A percentile compares a stretch with the other conserved stretches of the same genome.
Evolutionary conservation across 345 rosid genomes (phyloP).

Genomic region (Aurinia saxatilis): DNA sequence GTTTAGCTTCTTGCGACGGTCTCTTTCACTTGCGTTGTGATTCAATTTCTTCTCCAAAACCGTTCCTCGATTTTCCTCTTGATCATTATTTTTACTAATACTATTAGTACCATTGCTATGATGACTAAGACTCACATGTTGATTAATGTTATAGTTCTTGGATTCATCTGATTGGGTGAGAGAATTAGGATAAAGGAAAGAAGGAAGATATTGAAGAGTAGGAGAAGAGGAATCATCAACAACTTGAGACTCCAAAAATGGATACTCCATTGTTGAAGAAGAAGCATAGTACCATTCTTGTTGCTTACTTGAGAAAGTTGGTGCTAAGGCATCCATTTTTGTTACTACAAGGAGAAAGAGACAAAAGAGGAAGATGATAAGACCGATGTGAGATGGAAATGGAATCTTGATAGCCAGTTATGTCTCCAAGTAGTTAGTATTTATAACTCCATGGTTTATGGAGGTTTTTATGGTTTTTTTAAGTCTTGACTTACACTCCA

Average conservation of each 20-base stretch:
- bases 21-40: slow-evolving; percentile 69
- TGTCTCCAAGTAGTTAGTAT: slow-evolving; percentile 10
- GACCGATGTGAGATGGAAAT: slow-evolving; percentile 8
- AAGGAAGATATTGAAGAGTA: slow-evolving; percentile 16
- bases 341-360: slow-evolving; percentile 2
- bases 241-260: slow-evolving; percentile 8
- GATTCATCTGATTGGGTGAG: not conserved
- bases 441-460: slow-evolving; percentile 9
- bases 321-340: slow-evolving; percentile 23
- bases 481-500: slow-evolving; percentile 12
- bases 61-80: slow-evolving; percentile 1
- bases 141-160: slow-evolving; percentile 11
- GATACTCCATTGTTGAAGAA: slow-evolving; percentile 22
- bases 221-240: slow-evolving; percentile 7
- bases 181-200: slow-evolving; percentile 10
- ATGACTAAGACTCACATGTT: not conserved
- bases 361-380: slow-evolving; percentile 15
- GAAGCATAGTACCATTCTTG: slow-evolving; percentile 21
- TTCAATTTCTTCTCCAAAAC: slow-evolving; percentile 48
- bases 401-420: slow-evolving; percentile 12
- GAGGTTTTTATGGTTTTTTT: slow-evolving; percentile 8
- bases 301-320: slow-evolving; percentile 10
- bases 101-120: not conserved
- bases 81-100: not conserved
- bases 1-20: slow-evolving; percentile 58